Evolutionary conservation across 257 asterid species (phyloP), one percentile per base, ranked within the genome.

Genomic region (Vinca minor): DNA sequence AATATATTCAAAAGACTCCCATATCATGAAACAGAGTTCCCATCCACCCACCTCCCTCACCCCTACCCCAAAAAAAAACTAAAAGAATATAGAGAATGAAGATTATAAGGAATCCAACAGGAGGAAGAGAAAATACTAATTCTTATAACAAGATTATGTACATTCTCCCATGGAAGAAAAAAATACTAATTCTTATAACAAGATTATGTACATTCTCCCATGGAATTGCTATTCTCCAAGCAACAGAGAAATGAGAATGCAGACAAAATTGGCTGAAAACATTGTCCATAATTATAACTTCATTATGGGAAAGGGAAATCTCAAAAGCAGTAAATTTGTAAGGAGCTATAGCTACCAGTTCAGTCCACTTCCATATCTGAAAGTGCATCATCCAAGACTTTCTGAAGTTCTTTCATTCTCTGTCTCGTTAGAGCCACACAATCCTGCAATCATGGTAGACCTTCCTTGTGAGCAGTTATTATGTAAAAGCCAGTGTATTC

Each of bases 351-450:
- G 53, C 36, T 50, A 42, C 31, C 35, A 31, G 62, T 15, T 32
- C 76, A 82, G 73, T 87, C 95, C 50, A 82, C 77, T 52, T 84
- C 93, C 97, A 91, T 81, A 69, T 81, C 89, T 50, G 89, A 83
- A 69, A 80, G 55, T 8, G 89, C 94, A 71, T 83, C 98, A 53
- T 80, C 67, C 71, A 91, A 60, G 71, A 86, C 77, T 59, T 44
- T 73, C 73, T 84, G 74, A 65, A 91, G 87, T 69, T 91, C 95
- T 64, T 77, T 79, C 64, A 79, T 80, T 79, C 95, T 81, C 58
- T 78, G 81, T 66, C 78, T 83, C 0, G 96, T 77, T 59, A 86
- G 77, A 17, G 67, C 72, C 23, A 87, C 45, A 34, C 95, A 87
- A 68, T 84, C 91, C 96, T 91, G 96, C 84, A 79, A 66, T 36